These are phyloP conservation scores for Trichosporon coremiiforme DNA, from an alignment of 1,284 basidiomycete genomes.

Conservation along the genomic window DNA sequence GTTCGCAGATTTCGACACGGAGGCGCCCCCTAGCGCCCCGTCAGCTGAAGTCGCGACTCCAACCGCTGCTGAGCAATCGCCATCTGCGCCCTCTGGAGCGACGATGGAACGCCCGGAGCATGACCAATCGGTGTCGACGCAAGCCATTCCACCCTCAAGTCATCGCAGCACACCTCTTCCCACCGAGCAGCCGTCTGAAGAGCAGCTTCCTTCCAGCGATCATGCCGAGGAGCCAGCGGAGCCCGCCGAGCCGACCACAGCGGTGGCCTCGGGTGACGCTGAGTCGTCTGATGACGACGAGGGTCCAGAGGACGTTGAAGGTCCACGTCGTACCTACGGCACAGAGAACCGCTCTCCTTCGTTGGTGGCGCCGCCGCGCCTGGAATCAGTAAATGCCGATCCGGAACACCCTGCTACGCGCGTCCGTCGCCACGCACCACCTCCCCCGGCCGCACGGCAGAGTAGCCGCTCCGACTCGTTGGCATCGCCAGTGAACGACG, in stretches of 20 bases:
- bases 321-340: slow-evolving; percentile 35
- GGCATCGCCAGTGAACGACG: background rate
- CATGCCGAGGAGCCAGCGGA: background rate
- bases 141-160: background rate
- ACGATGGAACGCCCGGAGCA: background rate
- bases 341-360: slow-evolving; percentile 31
- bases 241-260: background rate
- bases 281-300: slow-evolving; percentile 49
- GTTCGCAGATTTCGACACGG: slow-evolving; percentile 66
- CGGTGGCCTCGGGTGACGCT: slow-evolving; percentile 8
- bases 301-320: slow-evolving; percentile 56
- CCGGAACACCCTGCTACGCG: background rate
- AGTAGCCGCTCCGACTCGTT: background rate
- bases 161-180: background rate
- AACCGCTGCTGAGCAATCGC: background rate
- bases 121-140: background rate
- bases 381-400: background rate
- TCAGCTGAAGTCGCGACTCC: too few species aligned
- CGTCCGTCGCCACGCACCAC: slow-evolving; percentile 18
- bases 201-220: background rate
- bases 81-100: background rate
- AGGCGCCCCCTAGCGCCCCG: too few species aligned
- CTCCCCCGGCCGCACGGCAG: slow-evolving; percentile 21
- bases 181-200: background rate
- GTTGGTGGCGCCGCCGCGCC: background rate